These are phyloP conservation scores for Stephania japonica DNA, from an alignment of 164 flowering plant species.

Conservation along the genomic window DNA sequence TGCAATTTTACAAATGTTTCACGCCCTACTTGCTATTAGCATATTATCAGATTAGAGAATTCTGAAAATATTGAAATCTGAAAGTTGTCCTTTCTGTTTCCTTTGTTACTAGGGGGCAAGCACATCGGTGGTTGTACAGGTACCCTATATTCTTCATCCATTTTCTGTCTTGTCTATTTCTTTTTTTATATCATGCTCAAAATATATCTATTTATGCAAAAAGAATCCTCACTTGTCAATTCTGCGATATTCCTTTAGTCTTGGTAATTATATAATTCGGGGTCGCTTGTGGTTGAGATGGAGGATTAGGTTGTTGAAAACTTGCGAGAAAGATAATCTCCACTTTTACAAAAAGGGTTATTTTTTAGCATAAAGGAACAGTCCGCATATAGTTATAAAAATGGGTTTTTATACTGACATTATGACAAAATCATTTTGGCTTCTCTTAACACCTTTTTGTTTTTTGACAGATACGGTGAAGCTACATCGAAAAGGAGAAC, in stretches of 20 bases:
- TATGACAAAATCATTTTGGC: neutral
- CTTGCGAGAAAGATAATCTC: no score
- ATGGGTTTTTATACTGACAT: no score
- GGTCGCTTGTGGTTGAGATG: neutral
- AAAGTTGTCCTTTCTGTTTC: neutral
- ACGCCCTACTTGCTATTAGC: neutral
- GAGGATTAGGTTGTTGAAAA: no score
- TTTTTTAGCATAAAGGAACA: no score
- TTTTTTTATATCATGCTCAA: neutral
- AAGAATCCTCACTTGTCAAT: neutral
- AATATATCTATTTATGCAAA: neutral
- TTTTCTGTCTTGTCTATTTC: neutral
- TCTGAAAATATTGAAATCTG: neutral
- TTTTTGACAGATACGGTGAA: constrained; percentile 62
- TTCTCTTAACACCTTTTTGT: neutral
- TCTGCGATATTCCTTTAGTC: neutral
- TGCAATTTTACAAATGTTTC: neutral
- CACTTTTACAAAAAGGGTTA: no score
- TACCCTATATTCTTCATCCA: neutral
- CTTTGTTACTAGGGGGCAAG: constrained; percentile 7
- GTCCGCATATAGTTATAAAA: no score
- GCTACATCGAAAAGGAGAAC: constrained; percentile 66
- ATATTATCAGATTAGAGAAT: neutral
- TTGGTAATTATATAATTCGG: neutral
- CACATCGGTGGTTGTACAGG: constrained; percentile 14